Evolutionary conservation across 2,329 filamentous ascomycete species (phyloP).

Genomic region (Ophiocordyceps australis): DNA sequence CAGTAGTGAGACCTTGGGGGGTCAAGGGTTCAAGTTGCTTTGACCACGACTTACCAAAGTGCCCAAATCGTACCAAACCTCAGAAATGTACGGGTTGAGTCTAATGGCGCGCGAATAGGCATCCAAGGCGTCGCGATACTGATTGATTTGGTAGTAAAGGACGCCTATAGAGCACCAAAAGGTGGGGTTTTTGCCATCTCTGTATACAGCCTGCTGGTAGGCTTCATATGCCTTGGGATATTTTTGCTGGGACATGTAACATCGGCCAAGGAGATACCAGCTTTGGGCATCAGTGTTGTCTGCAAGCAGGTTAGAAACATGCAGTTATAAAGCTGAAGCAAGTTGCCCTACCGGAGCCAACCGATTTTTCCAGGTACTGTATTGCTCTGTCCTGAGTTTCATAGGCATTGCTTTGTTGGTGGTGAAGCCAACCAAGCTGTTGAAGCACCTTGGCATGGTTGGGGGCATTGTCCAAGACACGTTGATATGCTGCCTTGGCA

Average conservation of each 20-base stretch:
- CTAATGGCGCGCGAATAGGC: conserved; percentile 94
- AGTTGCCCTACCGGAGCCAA: conserved; percentile 57
- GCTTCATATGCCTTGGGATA: conserved; percentile 98
- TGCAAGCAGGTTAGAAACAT: conserved; percentile 18
- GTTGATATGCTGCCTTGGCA: conserved; percentile 80
- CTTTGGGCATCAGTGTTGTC: conserved; percentile 93
- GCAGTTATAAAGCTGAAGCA: too few species aligned
- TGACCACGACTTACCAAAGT: conserved; percentile 55
- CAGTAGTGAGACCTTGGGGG: conserved; percentile 7
- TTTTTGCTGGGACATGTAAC: conserved; percentile 99
- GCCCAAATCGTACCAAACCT: conserved; percentile 97
- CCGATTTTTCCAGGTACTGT: conserved; percentile 92
- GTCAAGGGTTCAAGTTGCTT: background rate
- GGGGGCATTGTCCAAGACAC: conserved; percentile 84
- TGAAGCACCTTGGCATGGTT: conserved; percentile 96
- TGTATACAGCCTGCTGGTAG: conserved; percentile 96
- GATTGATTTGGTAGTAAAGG: conserved; percentile 98
- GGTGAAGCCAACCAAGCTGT: conserved; percentile 93
- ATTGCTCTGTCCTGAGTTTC: conserved; percentile 90
- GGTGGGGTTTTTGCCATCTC: conserved; percentile 90
- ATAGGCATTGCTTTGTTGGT: conserved; percentile 86
- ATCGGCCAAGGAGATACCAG: conserved; percentile 93
- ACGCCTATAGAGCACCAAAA: conserved; percentile 99
- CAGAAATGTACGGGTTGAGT: conserved; percentile 92
- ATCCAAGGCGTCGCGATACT: conserved; percentile 94